Evolutionary conservation across 108 stramenopile species (phyloP).

Genomic region (Skeletonema tropicum): DNA sequence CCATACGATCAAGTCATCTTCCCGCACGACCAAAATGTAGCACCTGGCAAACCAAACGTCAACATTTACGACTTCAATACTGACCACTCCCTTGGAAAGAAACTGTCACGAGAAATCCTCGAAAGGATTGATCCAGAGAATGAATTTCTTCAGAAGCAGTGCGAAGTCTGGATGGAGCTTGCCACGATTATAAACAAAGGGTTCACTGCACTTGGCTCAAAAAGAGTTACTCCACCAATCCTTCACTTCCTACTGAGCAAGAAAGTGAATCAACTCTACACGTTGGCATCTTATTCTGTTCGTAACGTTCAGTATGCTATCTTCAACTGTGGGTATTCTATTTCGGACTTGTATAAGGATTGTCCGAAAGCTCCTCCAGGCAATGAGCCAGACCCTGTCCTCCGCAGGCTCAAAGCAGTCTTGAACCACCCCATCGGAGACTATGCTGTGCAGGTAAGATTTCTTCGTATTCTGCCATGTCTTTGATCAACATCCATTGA

Average conservation of each 20-base stretch:
- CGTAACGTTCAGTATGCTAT: slow-evolving; percentile 64
- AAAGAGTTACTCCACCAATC: slow-evolving; percentile 45
- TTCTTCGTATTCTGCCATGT: not conserved
- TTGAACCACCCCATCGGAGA: slow-evolving; percentile 64
- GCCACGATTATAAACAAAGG: slow-evolving; percentile 49
- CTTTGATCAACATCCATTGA: not conserved
- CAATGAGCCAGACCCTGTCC: slow-evolving; percentile 53
- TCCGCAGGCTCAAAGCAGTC: slow-evolving; percentile 60
- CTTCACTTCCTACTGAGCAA: slow-evolving; percentile 55
- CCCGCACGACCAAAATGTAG: slow-evolving; percentile 38
- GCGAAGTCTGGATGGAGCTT: slow-evolving; percentile 50
- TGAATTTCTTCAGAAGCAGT: slow-evolving; percentile 30
- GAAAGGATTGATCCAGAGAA: slow-evolving; percentile 45
- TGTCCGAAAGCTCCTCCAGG: slow-evolving; percentile 50
- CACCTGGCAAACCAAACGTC: slow-evolving; percentile 39
- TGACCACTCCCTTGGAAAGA: slow-evolving; percentile 21
- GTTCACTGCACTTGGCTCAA: slow-evolving; percentile 55
- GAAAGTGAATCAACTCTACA: slow-evolving; percentile 50
- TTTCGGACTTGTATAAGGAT: slow-evolving; percentile 37
- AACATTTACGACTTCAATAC: slow-evolving; percentile 47
- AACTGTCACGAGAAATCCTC: slow-evolving; percentile 31
- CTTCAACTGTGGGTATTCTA: slow-evolving; percentile 49
- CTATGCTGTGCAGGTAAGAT: slow-evolving; percentile 48
- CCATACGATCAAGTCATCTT: slow-evolving; percentile 64
- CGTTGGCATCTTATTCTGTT: slow-evolving; percentile 52